A percentile compares a stretch with the other conserved stretches of the same genome.
These are phyloP conservation scores for Stephania japonica DNA, from an alignment of 164 flowering plant species.

Conservation along the genomic window DNA sequence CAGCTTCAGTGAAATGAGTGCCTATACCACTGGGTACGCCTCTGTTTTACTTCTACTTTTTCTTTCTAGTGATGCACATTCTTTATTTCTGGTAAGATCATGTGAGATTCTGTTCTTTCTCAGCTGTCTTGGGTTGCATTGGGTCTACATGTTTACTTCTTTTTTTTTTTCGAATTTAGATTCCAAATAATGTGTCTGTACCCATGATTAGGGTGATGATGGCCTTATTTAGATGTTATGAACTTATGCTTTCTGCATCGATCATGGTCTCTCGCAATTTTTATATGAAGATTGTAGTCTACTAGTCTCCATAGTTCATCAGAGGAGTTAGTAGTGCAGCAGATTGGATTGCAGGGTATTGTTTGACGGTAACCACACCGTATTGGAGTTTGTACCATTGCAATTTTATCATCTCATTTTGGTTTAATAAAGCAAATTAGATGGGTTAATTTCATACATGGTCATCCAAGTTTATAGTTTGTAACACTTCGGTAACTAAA, in stretches of 20 bases:
- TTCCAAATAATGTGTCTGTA: background rate
- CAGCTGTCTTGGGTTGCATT: background rate
- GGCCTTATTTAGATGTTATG: background rate
- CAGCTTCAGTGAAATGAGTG: slow-evolving; percentile 95
- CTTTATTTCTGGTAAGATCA: background rate
- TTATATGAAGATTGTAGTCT: background rate
- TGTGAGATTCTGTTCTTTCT: background rate
- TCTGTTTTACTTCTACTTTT: background rate
- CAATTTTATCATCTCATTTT: too few relatives aligned
- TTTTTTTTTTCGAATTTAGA: background rate
- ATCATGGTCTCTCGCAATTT: background rate
- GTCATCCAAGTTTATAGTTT: too few relatives aligned
- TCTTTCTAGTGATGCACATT: background rate
- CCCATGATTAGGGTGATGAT: background rate
- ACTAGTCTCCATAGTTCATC: background rate
- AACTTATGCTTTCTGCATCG: background rate
- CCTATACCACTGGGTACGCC: slow-evolving; percentile 79
- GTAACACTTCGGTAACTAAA: too few relatives aligned
- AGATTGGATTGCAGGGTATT: background rate
- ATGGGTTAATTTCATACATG: too few relatives aligned
- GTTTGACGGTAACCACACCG: background rate
- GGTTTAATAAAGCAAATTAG: too few relatives aligned
- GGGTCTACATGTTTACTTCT: background rate
- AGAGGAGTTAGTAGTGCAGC: background rate
- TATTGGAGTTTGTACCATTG: background rate